These are phyloP conservation scores for Botryotinia calthae DNA, from an alignment of 2,329 filamentous ascomycete species.

Conservation along the genomic window DNA sequence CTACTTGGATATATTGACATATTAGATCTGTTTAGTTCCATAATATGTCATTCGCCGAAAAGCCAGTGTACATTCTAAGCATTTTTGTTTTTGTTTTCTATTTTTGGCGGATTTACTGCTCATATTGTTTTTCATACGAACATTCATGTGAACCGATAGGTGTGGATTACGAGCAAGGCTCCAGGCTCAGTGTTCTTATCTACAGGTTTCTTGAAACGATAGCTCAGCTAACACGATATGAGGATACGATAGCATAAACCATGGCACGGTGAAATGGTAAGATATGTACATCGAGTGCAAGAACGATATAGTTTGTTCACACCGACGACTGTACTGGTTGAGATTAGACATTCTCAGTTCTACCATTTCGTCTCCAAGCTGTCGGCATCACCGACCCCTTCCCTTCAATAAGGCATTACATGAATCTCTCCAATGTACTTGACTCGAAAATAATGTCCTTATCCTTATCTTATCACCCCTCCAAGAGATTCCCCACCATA, in stretches of 20 bases:
- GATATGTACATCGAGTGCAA: neutral
- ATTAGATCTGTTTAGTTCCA: neutral
- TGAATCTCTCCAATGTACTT: neutral
- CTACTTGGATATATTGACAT: neutral
- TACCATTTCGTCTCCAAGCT: neutral
- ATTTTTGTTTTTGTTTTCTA: neutral
- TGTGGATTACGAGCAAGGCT: neutral
- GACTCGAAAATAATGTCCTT: neutral
- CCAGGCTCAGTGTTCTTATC: neutral
- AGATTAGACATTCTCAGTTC: neutral
- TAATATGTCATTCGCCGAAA: neutral
- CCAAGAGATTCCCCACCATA: neutral
- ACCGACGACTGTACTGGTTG: neutral
- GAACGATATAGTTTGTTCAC: neutral
- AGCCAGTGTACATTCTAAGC: neutral
- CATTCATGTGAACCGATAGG: neutral
- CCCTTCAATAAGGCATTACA: neutral
- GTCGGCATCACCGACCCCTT: neutral
- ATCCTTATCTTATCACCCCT: slow-evolving; percentile 1
- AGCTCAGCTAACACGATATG: neutral
- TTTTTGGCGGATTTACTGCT: neutral
- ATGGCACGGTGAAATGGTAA: neutral
- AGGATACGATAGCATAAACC: neutral
- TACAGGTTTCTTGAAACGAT: neutral
- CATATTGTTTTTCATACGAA: neutral